A percentile compares a stretch with the other conserved stretches of the same genome.
Conservation (phyloP, 768 basidiomycete species). For the Melanogaster broomeanus region DNA sequence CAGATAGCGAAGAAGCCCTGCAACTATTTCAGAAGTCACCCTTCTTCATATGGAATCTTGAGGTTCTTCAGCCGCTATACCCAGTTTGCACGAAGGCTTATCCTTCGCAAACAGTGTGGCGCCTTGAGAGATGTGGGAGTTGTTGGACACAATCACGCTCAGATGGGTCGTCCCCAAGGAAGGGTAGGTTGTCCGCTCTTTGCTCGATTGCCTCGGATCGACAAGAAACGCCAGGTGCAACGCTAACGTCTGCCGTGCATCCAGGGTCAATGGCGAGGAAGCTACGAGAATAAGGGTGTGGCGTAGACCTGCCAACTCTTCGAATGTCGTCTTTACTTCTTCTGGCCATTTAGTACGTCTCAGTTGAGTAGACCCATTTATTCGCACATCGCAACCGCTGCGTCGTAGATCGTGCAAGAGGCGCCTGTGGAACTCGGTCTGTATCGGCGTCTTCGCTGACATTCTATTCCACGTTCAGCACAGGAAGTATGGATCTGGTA, state of each 20-base stretch:
- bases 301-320: conserved; percentile 30
- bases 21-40: conserved; percentile 48
- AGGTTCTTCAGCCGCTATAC: conserved; percentile 59
- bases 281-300: conserved; percentile 24
- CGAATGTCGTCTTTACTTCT: conserved; percentile 28
- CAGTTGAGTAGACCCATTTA: neutral
- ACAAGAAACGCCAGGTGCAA: neutral
- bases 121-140: conserved; percentile 25
- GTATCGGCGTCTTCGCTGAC: too few relatives aligned
- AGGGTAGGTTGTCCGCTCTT: conserved; percentile 21
- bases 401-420: conserved; percentile 28
- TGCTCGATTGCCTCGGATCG: too few relatives aligned
- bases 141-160: conserved; percentile 25
- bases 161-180: conserved; percentile 30
- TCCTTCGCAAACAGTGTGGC: conserved; percentile 50
- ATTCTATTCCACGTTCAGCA: conserved; percentile 11
- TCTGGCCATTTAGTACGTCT: conserved; percentile 30
- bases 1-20: conserved; percentile 59
- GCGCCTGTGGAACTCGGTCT: conserved; percentile 31
- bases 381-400: neutral
- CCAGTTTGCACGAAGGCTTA: conserved; percentile 67
- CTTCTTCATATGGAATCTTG: conserved; percentile 79
- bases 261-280: conserved; percentile 15
- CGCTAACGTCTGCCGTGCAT: neutral
- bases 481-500: conserved; percentile 8